Evolutionary conservation across 2,329 filamentous ascomycete species (phyloP).

Genomic region (Aspergillus sp.): DNA sequence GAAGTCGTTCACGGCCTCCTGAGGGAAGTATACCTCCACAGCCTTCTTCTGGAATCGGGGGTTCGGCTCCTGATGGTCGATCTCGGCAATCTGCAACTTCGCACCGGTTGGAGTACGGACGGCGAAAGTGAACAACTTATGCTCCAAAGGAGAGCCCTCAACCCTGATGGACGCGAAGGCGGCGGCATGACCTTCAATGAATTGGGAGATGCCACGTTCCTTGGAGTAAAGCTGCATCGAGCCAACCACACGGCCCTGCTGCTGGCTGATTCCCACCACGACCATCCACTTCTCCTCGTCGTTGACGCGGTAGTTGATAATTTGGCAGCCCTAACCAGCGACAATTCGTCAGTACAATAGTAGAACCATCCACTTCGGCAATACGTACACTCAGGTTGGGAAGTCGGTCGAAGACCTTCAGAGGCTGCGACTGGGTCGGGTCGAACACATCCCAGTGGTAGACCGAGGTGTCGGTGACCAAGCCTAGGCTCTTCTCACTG

Average conservation of each 20-base stretch:
- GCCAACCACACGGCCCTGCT: slow-evolving; percentile 88
- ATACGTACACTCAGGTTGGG: slow-evolving; percentile 74
- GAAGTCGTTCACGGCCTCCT: slow-evolving; percentile 94
- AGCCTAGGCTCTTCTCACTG: slow-evolving; percentile 79
- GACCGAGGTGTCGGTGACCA: slow-evolving; percentile 86
- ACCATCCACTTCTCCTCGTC: slow-evolving; percentile 98
- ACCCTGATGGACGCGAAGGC: slow-evolving; percentile 86
- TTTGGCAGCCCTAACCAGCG: slow-evolving; percentile 75
- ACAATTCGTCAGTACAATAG: slow-evolving; percentile 6
- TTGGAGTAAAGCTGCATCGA: slow-evolving; percentile 97
- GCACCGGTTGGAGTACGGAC: slow-evolving; percentile 85
- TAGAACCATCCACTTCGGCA: background rate
- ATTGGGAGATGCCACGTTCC: slow-evolving; percentile 93
- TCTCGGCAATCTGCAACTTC: slow-evolving; percentile 96
- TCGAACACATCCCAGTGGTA: slow-evolving; percentile 99
- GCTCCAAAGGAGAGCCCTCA: slow-evolving; percentile 84
- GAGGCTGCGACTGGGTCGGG: slow-evolving; percentile 69
- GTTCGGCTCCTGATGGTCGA: slow-evolving; percentile 88
- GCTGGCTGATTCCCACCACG: slow-evolving; percentile 90
- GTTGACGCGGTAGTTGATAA: slow-evolving; percentile 98
- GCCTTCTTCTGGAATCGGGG: slow-evolving; percentile 91
- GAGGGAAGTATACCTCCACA: slow-evolving; percentile 95
- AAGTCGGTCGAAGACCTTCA: slow-evolving; percentile 94
- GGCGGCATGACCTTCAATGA: slow-evolving; percentile 95
- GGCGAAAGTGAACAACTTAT: slow-evolving; percentile 95